phyloP scores from a whole-genome alignment of 2,329 filamentous ascomycete species.

The Scleromitrula shiraiana region DNA sequence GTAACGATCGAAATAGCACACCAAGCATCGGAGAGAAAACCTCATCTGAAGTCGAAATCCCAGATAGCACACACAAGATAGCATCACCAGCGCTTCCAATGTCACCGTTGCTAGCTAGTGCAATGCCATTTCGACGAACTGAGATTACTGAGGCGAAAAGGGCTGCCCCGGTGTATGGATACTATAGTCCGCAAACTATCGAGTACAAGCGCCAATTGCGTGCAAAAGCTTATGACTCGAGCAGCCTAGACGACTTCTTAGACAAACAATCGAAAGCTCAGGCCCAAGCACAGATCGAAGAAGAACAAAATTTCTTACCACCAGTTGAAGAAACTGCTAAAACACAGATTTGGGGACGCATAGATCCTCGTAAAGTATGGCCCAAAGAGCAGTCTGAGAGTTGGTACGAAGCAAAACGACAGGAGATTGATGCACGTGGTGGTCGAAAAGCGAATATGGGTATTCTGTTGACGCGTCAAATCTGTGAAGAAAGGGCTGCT shows the following conservation, averaged over 20 bases:
- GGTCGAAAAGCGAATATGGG: constrained; percentile 45
- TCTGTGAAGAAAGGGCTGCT: constrained; percentile 14
- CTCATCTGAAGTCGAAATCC: too few relatives aligned
- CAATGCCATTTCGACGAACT: background rate
- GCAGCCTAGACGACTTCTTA: constrained; percentile 9
- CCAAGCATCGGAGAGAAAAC: too few relatives aligned
- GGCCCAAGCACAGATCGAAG: background rate
- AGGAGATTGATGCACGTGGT: constrained; percentile 42
- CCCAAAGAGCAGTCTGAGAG: constrained; percentile 35
- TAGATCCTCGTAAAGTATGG: constrained; percentile 46
- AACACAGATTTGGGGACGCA: constrained; percentile 35
- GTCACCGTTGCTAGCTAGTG: background rate
- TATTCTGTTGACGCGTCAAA: constrained; percentile 15
- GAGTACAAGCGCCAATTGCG: constrained; percentile 7
- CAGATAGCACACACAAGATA: too few relatives aligned
- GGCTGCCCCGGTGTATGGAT: constrained; percentile 1
- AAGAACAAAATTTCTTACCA: constrained; percentile 7
- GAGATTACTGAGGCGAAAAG: background rate
- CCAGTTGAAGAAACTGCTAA: constrained; percentile 3
- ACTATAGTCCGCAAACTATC: constrained; percentile 5
- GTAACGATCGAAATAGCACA: too few relatives aligned
- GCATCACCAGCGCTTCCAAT: too few relatives aligned
- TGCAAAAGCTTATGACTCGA: constrained; percentile 7
- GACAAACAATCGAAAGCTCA: constrained; percentile 1
- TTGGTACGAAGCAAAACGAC: constrained; percentile 41